These are phyloP conservation scores for Ustilago cynodontis DNA, from an alignment of 1,284 basidiomycete species.

Conservation along the genomic window DNA sequence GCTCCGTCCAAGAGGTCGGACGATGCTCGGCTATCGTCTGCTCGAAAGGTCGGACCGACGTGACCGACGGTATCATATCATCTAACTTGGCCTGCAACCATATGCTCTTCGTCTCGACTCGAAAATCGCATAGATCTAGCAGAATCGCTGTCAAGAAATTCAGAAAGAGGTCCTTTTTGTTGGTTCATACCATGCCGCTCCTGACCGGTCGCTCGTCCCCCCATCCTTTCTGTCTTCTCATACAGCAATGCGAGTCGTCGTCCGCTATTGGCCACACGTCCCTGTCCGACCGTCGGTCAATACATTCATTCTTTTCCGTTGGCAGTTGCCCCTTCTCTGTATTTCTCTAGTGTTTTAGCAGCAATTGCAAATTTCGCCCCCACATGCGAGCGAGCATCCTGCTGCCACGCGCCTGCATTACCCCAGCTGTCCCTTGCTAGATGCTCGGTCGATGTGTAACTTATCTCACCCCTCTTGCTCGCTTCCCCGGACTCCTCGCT, in stretches of 20 bases:
- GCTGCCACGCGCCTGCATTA: neutral
- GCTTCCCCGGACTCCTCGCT: neutral
- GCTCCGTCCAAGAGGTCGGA: conserved; percentile 15
- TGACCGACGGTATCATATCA: conserved; percentile 10
- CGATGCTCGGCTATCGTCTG: conserved; percentile 22
- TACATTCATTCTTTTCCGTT: neutral
- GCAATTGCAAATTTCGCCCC: no score
- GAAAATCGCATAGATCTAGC: no score
- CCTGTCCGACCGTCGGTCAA: conserved; percentile 20
- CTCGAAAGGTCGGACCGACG: conserved; percentile 21
- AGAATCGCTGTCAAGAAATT: no score
- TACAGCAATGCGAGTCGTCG: no score
- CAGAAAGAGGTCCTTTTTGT: neutral
- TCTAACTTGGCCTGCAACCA: neutral
- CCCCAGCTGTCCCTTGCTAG: no score
- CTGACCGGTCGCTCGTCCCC: no score
- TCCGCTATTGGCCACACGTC: no score
- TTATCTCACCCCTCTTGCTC: conserved; percentile 9
- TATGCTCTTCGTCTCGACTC: neutral
- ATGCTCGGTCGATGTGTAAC: conserved; percentile 7
- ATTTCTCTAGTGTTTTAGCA: neutral
- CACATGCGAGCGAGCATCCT: neutral
- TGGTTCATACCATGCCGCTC: neutral
- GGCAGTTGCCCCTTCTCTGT: neutral
- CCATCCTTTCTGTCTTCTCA: no score